These are phyloP conservation scores for Tolypocladium endophyticum DNA, from an alignment of 2,329 filamentous ascomycete species.

Conservation along the genomic window DNA sequence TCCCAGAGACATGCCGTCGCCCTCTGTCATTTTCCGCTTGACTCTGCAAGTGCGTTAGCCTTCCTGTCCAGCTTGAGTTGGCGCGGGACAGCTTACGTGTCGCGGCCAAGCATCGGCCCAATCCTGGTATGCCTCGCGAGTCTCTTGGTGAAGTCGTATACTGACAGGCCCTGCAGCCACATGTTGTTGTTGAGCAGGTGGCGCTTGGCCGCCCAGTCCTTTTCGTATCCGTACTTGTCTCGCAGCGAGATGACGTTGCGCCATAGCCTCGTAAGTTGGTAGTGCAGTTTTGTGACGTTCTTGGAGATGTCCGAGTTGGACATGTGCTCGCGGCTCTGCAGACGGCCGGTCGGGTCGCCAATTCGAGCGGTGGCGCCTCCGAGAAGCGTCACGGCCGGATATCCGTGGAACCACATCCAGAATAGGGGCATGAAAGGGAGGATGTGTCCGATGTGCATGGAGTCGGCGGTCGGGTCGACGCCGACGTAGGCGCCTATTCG, in stretches of 20 bases:
- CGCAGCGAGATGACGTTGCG: constrained; percentile 58
- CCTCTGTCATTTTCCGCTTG: constrained; percentile 71
- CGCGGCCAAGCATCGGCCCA: constrained; percentile 77
- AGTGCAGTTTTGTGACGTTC: constrained; percentile 59
- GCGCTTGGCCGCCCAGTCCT: constrained; percentile 54
- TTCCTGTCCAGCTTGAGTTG: background rate
- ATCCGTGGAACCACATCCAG: constrained; percentile 73
- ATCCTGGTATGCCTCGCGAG: constrained; percentile 67
- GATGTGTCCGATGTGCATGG: constrained; percentile 71
- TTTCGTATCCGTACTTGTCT: constrained; percentile 51
- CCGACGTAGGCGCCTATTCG: constrained; percentile 69
- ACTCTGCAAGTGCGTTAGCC: constrained; percentile 34
- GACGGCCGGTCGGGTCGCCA: constrained; percentile 66
- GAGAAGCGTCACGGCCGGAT: constrained; percentile 54
- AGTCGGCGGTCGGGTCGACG: constrained; percentile 71
- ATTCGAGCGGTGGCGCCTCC: constrained; percentile 69
- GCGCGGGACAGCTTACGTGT: constrained; percentile 55
- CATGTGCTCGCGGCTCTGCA: constrained; percentile 48
- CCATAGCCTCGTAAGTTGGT: constrained; percentile 65
- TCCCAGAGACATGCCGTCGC: constrained; percentile 86
- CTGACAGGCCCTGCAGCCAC: constrained; percentile 65
- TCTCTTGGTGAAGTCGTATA: constrained; percentile 65
- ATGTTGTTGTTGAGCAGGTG: constrained; percentile 69
- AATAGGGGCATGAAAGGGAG: constrained; percentile 75
- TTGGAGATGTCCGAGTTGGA: constrained; percentile 40